Percentiles rank a stretch among this genome's conserved stretches.
phyloP scores from a whole-genome alignment of 2,329 filamentous ascomycete genomes.

The Trichoderma citrinoviride region DNA sequence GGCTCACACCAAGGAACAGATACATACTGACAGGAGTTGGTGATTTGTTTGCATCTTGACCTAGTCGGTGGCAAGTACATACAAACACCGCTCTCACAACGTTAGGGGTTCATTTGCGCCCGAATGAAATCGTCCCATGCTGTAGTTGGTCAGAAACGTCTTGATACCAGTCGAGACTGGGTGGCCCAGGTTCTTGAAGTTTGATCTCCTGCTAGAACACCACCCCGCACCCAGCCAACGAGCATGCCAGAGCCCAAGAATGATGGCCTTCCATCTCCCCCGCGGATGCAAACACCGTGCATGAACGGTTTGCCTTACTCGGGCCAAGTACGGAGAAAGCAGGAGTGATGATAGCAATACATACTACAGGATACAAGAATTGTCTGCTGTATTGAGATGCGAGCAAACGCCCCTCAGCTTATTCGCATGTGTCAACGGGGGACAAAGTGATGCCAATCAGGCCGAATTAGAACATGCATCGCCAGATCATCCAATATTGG shows the following conservation, averaged over 20 bases:
- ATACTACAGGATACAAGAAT: background rate
- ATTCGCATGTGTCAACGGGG: constrained; percentile 9
- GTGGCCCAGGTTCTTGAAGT: background rate
- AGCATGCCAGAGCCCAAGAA: background rate
- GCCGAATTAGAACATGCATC: background rate
- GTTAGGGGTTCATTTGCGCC: background rate
- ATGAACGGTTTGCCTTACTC: background rate
- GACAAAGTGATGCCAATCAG: background rate
- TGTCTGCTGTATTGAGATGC: background rate
- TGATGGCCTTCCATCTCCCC: background rate
- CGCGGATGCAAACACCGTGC: background rate
- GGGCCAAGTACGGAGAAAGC: background rate
- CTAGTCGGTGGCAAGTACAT: too few species aligned
- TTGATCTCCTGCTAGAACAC: background rate
- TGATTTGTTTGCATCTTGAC: too few species aligned
- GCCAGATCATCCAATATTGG: background rate
- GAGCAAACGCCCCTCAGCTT: constrained; percentile 15
- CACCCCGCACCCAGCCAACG: constrained; percentile 12
- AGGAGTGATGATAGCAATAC: background rate
- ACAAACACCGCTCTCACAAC: too few species aligned
- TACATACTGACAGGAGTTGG: too few species aligned
- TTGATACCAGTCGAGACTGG: background rate
- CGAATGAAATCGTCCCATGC: background rate
- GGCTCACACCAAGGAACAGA: too few species aligned
- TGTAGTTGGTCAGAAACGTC: too few species aligned